These are phyloP conservation scores for Parietichytrium sp. DNA, from an alignment of 108 stramenopile genomes.

Conservation along the genomic window DNA sequence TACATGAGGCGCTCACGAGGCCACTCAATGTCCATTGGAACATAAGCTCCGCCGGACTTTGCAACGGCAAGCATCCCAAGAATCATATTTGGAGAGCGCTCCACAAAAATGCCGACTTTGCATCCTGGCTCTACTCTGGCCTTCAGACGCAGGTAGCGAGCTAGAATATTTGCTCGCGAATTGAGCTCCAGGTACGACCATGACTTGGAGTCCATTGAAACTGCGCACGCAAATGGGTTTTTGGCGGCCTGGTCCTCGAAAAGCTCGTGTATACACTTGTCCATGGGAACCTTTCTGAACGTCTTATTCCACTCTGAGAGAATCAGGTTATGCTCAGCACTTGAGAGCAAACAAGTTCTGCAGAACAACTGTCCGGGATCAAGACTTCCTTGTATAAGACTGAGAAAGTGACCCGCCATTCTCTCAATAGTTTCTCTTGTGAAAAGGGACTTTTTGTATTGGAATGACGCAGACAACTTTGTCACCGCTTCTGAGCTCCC, in stretches of 20 bases:
- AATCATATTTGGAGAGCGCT: constrained; percentile 30
- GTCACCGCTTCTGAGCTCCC: no score
- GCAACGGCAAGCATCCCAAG: neutral
- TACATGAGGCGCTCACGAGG: neutral
- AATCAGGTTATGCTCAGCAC: neutral
- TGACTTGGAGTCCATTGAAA: neutral
- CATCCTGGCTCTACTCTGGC: neutral
- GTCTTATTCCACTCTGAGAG: constrained; percentile 23
- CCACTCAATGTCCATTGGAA: constrained; percentile 5
- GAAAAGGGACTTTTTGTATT: neutral
- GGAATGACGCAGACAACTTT: neutral
- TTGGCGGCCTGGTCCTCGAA: neutral
- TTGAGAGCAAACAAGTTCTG: neutral
- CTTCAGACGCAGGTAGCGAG: neutral
- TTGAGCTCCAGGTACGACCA: constrained; percentile 33
- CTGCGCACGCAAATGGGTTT: neutral
- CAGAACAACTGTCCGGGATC: neutral
- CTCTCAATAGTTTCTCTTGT: neutral
- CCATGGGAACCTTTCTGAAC: neutral
- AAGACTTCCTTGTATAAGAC: neutral
- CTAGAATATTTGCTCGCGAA: constrained; percentile 12
- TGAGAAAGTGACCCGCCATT: neutral
- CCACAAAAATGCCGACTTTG: constrained; percentile 27
- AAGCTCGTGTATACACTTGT: constrained; percentile 3
- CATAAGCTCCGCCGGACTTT: constrained; percentile 11